A percentile compares a stretch with the other conserved stretches of the same genome.
These are phyloP conservation scores for Aureobasidium lini DNA, from an alignment of 2,329 filamentous ascomycete species.

Conservation along the genomic window DNA sequence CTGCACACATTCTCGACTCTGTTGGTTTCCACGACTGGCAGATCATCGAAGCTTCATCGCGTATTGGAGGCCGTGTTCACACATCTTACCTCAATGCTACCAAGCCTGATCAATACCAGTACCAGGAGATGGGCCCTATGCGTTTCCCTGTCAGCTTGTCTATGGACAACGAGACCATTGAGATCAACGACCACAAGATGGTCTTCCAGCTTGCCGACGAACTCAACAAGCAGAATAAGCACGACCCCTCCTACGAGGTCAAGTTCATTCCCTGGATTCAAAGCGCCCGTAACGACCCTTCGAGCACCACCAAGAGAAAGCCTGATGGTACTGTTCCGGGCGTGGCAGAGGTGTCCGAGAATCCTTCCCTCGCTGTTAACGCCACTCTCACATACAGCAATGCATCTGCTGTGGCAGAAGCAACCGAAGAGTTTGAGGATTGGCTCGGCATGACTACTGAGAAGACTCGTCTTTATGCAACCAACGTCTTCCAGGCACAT, in stretches of 20 bases:
- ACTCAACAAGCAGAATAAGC: constrained; percentile 53
- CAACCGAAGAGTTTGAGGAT: constrained; percentile 33
- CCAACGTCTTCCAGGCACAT: constrained; percentile 46
- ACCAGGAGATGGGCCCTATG: constrained; percentile 63
- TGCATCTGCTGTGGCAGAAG: constrained; percentile 29
- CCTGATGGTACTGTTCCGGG: constrained; percentile 49
- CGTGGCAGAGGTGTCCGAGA: constrained; percentile 38
- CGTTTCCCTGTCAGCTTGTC: constrained; percentile 49
- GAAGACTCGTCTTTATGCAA: constrained; percentile 28
- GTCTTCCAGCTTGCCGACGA: constrained; percentile 56
- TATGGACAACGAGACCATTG: constrained; percentile 49
- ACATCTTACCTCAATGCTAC: constrained; percentile 55
- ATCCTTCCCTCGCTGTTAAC: constrained; percentile 31
- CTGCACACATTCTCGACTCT: constrained; percentile 41
- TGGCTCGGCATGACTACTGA: constrained; percentile 28
- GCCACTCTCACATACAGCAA: constrained; percentile 27
- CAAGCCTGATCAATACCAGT: constrained; percentile 55
- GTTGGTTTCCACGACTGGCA: constrained; percentile 53
- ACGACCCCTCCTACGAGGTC: constrained; percentile 41
- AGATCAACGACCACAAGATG: constrained; percentile 54
- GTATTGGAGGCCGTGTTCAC: constrained; percentile 57
- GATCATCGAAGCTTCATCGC: constrained; percentile 53
- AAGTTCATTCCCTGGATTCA: constrained; percentile 60
- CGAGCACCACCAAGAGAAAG: constrained; percentile 41
- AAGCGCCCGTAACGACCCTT: constrained; percentile 46